Conservation (phyloP, 352 stramenopile species). For the Phytophthora cactorum region DNA sequence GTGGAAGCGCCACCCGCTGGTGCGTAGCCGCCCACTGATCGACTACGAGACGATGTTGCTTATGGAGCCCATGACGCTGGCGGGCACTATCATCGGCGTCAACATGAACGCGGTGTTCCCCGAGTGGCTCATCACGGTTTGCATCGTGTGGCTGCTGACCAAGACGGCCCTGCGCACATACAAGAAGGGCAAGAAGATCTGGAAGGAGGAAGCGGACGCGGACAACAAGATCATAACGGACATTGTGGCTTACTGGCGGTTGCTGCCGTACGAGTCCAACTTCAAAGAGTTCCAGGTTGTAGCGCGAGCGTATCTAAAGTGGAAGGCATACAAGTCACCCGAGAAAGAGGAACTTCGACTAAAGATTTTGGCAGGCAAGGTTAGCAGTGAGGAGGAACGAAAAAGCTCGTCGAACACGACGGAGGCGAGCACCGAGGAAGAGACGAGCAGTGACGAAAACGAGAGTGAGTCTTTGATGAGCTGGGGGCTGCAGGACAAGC, state of each 20-base stretch:
- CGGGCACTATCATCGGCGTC: slow-evolving; percentile 86
- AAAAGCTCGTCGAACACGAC: slow-evolving; percentile 34
- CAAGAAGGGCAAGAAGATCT: slow-evolving; percentile 72
- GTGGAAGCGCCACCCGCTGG: slow-evolving; percentile 67
- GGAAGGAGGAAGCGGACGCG: slow-evolving; percentile 59
- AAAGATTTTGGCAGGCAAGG: slow-evolving; percentile 45
- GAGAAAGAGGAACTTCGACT: slow-evolving; percentile 37
- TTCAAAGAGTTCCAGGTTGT: slow-evolving; percentile 76
- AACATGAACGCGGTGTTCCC: slow-evolving; percentile 87
- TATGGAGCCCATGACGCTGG: slow-evolving; percentile 89
- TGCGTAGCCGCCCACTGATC: slow-evolving; percentile 68
- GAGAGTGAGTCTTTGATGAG: slow-evolving; percentile 69
- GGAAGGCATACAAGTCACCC: slow-evolving; percentile 66
- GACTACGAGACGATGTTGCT: slow-evolving; percentile 88
- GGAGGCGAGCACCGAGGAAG: slow-evolving; percentile 46
- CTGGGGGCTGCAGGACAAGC: slow-evolving; percentile 47
- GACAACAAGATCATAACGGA: slow-evolving; percentile 54
- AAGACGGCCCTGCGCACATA: slow-evolving; percentile 75
- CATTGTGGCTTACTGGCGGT: slow-evolving; percentile 72
- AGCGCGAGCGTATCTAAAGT: slow-evolving; percentile 74
- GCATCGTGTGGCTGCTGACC: slow-evolving; percentile 78
- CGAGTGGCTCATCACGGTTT: slow-evolving; percentile 84
- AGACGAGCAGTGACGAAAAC: slow-evolving; percentile 50
- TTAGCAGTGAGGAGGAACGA: slow-evolving; percentile 29
- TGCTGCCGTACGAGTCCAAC: slow-evolving; percentile 69